Conservation (phyloP, 495 filamentous ascomycete genomes). For the Cairneyella variabilis region DNA sequence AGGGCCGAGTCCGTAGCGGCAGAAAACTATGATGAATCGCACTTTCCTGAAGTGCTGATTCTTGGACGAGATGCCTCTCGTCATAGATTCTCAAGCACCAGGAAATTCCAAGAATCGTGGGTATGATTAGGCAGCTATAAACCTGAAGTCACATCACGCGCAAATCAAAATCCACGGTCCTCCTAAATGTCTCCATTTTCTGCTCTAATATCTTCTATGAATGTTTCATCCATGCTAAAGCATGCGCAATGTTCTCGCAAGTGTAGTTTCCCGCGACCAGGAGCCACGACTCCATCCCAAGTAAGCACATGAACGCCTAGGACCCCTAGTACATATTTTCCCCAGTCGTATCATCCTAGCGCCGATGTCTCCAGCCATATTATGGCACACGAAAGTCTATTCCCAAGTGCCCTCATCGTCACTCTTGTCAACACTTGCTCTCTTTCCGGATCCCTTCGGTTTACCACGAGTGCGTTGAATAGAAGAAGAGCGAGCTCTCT, state of each 20-base stretch:
- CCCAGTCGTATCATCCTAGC: not conserved
- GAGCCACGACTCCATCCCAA: not conserved
- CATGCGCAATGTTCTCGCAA: not conserved
- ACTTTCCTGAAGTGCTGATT: too few species aligned
- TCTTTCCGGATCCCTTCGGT: conserved; percentile 33
- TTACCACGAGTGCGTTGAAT: conserved; percentile 23
- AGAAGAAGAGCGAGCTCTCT: conserved; percentile 42
- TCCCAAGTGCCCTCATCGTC: conserved; percentile 11
- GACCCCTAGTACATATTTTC: not conserved
- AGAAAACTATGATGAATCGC: too few species aligned
- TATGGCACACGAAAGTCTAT: not conserved
- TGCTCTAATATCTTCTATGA: not conserved
- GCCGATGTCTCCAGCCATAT: not conserved
- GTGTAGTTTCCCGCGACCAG: not conserved
- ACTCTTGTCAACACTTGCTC: conserved; percentile 14
- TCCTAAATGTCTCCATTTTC: not conserved
- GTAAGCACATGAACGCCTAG: not conserved
- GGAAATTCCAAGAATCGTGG: too few species aligned
- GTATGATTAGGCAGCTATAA: not conserved
- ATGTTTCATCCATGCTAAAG: not conserved
- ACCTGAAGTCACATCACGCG: not conserved
- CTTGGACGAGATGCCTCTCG: too few species aligned
- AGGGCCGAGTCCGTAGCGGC: too few species aligned
- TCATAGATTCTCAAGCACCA: too few species aligned
- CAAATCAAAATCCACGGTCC: not conserved